These are phyloP conservation scores for Lipomyces mesembrius DNA, from an alignment of 805 yeast genomes.

Conservation along the genomic window DNA sequence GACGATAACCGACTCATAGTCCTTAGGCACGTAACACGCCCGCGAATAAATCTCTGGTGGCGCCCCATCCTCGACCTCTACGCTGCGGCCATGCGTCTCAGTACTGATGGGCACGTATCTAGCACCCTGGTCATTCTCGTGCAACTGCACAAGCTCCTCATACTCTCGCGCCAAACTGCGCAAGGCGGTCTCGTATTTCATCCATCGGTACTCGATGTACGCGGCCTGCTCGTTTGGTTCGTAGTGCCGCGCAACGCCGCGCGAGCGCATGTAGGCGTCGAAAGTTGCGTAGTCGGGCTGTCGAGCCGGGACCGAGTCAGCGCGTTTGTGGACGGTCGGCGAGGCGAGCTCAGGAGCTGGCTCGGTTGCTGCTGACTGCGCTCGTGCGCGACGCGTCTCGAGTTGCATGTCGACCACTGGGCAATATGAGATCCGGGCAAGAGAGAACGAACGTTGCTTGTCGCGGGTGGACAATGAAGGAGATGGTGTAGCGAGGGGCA, in stretches of 20 bases:
- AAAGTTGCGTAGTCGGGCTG: constrained; percentile 1
- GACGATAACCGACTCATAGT: not conserved
- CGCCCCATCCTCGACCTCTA: not conserved
- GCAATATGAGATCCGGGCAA: not conserved
- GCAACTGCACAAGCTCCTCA: not conserved
- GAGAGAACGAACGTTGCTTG: not conserved
- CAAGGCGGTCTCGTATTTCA: constrained; percentile 1
- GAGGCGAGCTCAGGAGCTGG: not conserved
- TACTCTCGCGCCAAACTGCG: not conserved
- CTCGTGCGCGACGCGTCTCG: not conserved
- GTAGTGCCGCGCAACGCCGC: not conserved
- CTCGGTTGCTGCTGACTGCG: not conserved
- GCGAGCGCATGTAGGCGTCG: constrained; percentile 1
- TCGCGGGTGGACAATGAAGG: not conserved
- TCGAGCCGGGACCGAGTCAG: constrained; percentile 2
- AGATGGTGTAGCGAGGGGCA: no score
- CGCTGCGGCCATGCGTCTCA: not conserved
- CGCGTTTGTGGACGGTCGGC: not conserved
- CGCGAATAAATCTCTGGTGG: not conserved
- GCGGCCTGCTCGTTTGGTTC: not conserved
- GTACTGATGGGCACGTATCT: not conserved
- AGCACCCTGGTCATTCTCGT: not conserved
- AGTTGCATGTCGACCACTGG: not conserved
- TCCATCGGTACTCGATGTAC: not conserved
- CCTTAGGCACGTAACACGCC: not conserved